Conservation (phyloP, 2,329 filamentous ascomycete genomes). For the Decorospora gaudefroyi region DNA sequence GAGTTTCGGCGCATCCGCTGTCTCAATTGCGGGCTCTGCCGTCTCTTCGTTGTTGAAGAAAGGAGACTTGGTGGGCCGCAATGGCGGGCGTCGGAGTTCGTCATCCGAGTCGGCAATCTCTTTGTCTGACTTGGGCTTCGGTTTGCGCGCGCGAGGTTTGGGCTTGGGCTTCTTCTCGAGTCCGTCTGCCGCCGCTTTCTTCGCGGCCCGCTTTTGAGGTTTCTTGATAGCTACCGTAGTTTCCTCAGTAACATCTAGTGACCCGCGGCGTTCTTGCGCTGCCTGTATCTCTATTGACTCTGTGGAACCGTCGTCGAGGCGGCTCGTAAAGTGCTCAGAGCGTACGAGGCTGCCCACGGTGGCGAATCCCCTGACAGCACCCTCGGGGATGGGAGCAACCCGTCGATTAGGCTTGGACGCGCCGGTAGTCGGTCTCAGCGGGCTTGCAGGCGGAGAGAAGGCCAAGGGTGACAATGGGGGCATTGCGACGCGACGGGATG, state of each 20-base stretch:
- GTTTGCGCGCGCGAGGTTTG: constrained; percentile 35
- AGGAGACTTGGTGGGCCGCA: constrained; percentile 23
- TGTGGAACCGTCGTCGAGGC: constrained; percentile 17
- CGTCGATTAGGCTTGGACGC: constrained; percentile 38
- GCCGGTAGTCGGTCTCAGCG: constrained; percentile 20
- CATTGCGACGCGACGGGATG: constrained; percentile 40
- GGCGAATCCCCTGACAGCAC: constrained; percentile 39
- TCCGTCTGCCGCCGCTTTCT: constrained; percentile 12
- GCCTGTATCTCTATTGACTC: constrained; percentile 6
- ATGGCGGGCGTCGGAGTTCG: constrained; percentile 18
- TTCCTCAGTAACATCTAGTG: constrained; percentile 2
- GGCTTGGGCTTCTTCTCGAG: constrained; percentile 29
- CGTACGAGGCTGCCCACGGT: constrained; percentile 42
- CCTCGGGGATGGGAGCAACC: constrained; percentile 33
- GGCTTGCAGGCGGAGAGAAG: constrained; percentile 29
- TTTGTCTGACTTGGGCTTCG: constrained; percentile 32
- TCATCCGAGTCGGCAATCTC: constrained; percentile 21
- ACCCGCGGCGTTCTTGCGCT: constrained; percentile 8
- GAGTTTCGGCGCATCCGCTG: constrained; percentile 17
- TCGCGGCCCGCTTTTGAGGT: constrained; percentile 22
- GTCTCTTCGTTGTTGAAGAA: constrained; percentile 23
- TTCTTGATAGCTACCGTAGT: constrained; percentile 15
- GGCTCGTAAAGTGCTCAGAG: constrained; percentile 34
- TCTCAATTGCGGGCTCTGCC: constrained; percentile 10
- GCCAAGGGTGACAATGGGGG: constrained; percentile 28